Base-by-base conservation (phyloP, 1,139 yeast species). In the Pichiaceae sp. region DNA sequence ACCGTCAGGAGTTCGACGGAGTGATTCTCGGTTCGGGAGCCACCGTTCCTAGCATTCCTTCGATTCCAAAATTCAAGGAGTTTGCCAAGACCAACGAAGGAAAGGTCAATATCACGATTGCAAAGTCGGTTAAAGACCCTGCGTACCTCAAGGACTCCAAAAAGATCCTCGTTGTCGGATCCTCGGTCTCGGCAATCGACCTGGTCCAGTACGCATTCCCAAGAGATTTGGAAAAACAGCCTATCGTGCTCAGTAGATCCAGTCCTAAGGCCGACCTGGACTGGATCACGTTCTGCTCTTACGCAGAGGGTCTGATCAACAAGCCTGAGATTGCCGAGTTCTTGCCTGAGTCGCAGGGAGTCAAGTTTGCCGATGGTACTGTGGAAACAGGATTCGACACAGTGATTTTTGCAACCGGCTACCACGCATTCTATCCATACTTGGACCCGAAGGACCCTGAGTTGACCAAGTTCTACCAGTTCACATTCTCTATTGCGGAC, bases 121-220 rank as follows among this genome's bases (percentile, higher is more conserved):
- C 46, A 6, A 47, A 47, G 56, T 61, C 39, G 70, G 71, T 50
- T 61, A 75, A 30, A 70, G 68, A 44, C 60, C 63, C 58, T 38
- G n/a, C 36, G 3, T 45, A 38, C 18, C 43, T 37, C 25, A 19
- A 31, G 18, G 52, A 52, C 23, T 62, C 59, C 37, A 60, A 69
- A 46, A 63, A 63, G 17, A 68, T 71, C 3, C 50, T 73, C 37
- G 57, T 72, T 28, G 62, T 73, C 32, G 79, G 78, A 3, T 72
- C 75, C 0, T 64, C 72, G 29, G 59, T 72, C 29, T 65, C 72
- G 45, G 67, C 77, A 3, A 60, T 68, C 24, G 76, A 73, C 50
- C 52, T 72, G n/a, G 54, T 70, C 15, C 78, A 73, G 45, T 72
- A 73, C 41, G 50, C 70, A 12, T 54, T 59, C 17, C 73, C 74